Evolutionary conservation across 2,329 filamentous ascomycete species (phyloP).

Genomic region (Fusarium lyarnte): DNA sequence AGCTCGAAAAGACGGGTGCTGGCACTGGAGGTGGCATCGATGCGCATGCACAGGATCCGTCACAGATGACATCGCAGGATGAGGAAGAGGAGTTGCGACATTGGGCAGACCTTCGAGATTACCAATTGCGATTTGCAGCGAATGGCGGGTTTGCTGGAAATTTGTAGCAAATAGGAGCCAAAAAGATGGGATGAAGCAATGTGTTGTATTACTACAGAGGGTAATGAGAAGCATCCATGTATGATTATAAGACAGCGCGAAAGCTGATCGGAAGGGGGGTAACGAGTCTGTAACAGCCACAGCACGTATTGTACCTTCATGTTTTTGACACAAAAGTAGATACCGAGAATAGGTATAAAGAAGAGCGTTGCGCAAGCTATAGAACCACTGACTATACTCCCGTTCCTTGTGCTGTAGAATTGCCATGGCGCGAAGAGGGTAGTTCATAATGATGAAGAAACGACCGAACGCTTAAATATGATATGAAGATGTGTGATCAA

Average conservation of each 20-base stretch:
- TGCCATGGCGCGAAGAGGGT: background rate
- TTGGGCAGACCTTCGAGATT: slow-evolving; percentile 83
- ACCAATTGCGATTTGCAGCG: slow-evolving; percentile 77
- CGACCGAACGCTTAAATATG: background rate
- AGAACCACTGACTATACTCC: background rate
- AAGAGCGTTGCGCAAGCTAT: background rate
- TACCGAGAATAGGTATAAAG: background rate
- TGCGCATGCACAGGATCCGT: slow-evolving; percentile 47
- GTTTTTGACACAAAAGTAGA: background rate
- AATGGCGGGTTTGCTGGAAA: slow-evolving; percentile 63
- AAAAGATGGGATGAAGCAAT: background rate
- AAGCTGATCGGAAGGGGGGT: background rate
- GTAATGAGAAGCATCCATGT: background rate
- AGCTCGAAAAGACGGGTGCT: slow-evolving; percentile 72
- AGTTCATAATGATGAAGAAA: background rate
- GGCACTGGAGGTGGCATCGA: slow-evolving; percentile 41
- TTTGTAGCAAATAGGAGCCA: slow-evolving; percentile 18
- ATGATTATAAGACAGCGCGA: slow-evolving; percentile 1
- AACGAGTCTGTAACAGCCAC: background rate
- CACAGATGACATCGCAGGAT: slow-evolving; percentile 62
- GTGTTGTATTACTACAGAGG: background rate
- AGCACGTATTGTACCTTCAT: background rate
- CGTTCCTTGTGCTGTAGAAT: background rate
- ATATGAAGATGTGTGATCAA: background rate
- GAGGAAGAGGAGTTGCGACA: slow-evolving; percentile 80